A percentile compares a stretch with the other conserved stretches of the same genome.
phyloP scores from a whole-genome alignment of 1,284 basidiomycete genomes.

The Erythrobasidium hasegawianum region DNA sequence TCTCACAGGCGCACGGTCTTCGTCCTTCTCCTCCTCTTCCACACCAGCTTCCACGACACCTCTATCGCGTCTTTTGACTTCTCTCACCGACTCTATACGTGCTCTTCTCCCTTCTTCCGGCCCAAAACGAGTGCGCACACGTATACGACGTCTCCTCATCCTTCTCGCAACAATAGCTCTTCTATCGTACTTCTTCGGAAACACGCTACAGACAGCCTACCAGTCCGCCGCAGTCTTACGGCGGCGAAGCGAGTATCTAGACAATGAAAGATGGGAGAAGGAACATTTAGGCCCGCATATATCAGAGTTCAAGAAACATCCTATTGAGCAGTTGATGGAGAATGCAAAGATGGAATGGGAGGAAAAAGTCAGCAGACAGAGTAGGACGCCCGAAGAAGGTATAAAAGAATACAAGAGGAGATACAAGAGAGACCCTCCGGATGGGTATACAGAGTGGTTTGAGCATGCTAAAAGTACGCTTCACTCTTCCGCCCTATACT shows the following conservation, averaged over 20 bases:
- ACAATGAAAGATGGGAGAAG: constrained; percentile 8
- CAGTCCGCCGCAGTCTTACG: constrained; percentile 17
- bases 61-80: neutral
- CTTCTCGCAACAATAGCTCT: constrained; percentile 14
- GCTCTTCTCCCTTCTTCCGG: constrained; percentile 3
- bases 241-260: neutral
- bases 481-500: neutral
- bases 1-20: no score
- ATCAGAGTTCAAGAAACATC: constrained; percentile 37
- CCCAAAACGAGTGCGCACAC: constrained; percentile 31
- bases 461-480: constrained; percentile 59
- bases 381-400: constrained; percentile 40
- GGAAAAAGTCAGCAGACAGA: constrained; percentile 41
- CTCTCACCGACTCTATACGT: neutral
- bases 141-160: constrained; percentile 23
- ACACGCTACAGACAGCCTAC: constrained; percentile 29
- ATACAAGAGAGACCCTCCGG: constrained; percentile 45
- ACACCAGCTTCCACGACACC: neutral
- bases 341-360: constrained; percentile 44
- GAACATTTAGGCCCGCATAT: constrained; percentile 27
- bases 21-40: no score
- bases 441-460: constrained; percentile 51
- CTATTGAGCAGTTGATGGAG: constrained; percentile 43
- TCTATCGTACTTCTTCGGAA: constrained; percentile 29
- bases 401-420: constrained; percentile 45